Evolutionary conservation across 257 asterid genomes (phyloP), one percentile per base, ranked within the genome.

Genomic region (Solanum tacnaense): DNA sequence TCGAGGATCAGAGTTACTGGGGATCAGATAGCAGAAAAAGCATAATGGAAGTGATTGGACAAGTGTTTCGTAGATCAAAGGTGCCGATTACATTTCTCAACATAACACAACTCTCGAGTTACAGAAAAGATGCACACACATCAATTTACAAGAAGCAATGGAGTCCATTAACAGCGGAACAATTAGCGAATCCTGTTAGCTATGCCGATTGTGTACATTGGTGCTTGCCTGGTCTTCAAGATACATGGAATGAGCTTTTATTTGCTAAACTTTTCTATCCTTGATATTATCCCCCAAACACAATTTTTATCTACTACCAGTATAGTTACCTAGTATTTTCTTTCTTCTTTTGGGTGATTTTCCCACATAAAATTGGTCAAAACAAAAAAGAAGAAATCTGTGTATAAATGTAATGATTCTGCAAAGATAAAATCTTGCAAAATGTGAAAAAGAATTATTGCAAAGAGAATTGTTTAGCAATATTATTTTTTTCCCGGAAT

Each of bases 151-250:
- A 93, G 89, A 85, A 89, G 41, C 94, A 89, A 29, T 93, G 92
- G 94, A 87, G 79, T 21, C 94, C 90, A 3, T 78, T 95, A 23
- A 93, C 96, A 0, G 83, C 88, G 4, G 84, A 92, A 84, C 93
- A 95, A 84, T 62, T 88, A 1, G 94, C 94, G 0, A 89, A 93
- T 60, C 97, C 98, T 1, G 83, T 13, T 6, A 90, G 93, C 88
- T 94, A 92, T 27, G 97, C 99, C 1, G 98, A 96, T 76, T 96
- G 99, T 91, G 91, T 94, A 6, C 99, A 96, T 44, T 96, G 99
- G 99, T 96, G 99, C 71, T 86, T 95, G 56, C 98, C 99, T 2
- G 99, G 99, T 16, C 87, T 96, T 41, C 98, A 92, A 41, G 99
- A 96, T 67, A 93, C 93, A 68, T 96, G 99, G 99, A 96, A 94